These are phyloP conservation scores for Isatis tinctoria DNA, from an alignment of 345 rosid genomes.

Conservation along the genomic window DNA sequence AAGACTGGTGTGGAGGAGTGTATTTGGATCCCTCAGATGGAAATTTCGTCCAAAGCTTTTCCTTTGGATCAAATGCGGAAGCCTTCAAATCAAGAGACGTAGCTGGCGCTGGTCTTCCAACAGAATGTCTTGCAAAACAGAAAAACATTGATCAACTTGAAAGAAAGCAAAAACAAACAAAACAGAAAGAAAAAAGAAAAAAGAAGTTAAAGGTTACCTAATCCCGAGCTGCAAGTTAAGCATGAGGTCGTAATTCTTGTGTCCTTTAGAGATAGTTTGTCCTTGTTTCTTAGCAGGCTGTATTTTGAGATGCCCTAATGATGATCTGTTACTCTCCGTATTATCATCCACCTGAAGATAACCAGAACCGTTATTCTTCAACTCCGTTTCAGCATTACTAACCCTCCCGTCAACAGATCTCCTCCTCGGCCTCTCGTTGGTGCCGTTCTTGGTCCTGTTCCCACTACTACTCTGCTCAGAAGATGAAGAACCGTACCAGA, in stretches of 20 bases:
- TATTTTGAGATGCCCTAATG: slow-evolving; percentile 36
- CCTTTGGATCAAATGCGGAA: slow-evolving; percentile 90
- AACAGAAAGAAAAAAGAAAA: not conserved
- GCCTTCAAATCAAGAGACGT: slow-evolving; percentile 80
- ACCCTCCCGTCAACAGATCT: slow-evolving; percentile 66
- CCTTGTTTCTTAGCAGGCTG: slow-evolving; percentile 81
- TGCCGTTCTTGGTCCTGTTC: slow-evolving; percentile 26
- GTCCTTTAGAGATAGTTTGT: slow-evolving; percentile 82
- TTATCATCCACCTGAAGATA: slow-evolving; percentile 43
- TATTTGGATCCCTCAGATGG: slow-evolving; percentile 92
- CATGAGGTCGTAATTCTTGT: slow-evolving; percentile 96
- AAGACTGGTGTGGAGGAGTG: slow-evolving; percentile 93
- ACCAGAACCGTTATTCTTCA: slow-evolving; percentile 45
- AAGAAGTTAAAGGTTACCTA: slow-evolving; percentile 52
- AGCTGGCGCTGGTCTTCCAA: slow-evolving; percentile 90
- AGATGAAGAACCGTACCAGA: slow-evolving; percentile 43
- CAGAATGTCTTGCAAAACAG: slow-evolving; percentile 58
- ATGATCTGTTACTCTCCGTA: slow-evolving; percentile 29
- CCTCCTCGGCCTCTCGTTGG: slow-evolving; percentile 44
- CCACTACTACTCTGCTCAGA: slow-evolving; percentile 35
- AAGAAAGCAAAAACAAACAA: not conserved
- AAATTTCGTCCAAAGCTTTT: slow-evolving; percentile 95
- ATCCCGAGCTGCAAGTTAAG: slow-evolving; percentile 96
- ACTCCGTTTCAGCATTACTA: slow-evolving; percentile 42
- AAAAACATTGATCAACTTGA: not conserved